Percentiles rank a stretch among this genome's conserved stretches.
phyloP scores from a whole-genome alignment of 164 flowering plant genomes.

The Vitis amurensis region DNA sequence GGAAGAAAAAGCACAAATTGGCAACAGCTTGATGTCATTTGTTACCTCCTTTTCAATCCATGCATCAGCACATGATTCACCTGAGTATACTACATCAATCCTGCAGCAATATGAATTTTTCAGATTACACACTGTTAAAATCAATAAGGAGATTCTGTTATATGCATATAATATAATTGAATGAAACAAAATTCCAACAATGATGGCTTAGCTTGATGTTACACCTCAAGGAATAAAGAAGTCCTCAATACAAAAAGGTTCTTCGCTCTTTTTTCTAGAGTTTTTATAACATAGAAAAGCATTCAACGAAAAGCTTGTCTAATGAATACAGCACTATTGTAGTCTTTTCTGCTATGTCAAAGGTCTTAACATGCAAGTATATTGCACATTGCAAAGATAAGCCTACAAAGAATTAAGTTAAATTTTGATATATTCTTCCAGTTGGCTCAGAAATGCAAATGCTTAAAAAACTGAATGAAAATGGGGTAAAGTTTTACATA shows the following conservation, averaged over 20 bases:
- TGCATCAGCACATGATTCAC: conserved; percentile 81
- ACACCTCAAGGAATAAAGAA: neutral
- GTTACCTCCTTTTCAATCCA: conserved; percentile 97
- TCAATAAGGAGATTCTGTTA: neutral
- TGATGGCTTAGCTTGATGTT: no score
- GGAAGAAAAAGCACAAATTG: no score
- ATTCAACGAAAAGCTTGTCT: neutral
- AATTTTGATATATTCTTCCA: neutral
- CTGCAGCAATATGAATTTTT: conserved; percentile 45
- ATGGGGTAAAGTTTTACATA: neutral
- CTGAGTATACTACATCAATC: conserved; percentile 71
- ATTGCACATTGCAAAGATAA: no score
- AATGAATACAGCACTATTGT: neutral
- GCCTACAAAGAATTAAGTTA: neutral
- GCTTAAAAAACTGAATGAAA: neutral
- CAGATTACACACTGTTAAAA: conserved; percentile 6
- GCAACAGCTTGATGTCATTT: neutral
- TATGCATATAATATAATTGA: no score
- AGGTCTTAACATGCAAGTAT: neutral
- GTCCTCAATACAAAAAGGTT: neutral
- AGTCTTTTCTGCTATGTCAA: neutral
- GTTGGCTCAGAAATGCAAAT: neutral
- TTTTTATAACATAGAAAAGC: neutral
- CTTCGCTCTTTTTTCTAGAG: neutral
- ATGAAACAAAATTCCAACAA: no score